Base-by-base conservation (phyloP, 345 rosid genomes). In the Cardiospermum halicacabum region DNA sequence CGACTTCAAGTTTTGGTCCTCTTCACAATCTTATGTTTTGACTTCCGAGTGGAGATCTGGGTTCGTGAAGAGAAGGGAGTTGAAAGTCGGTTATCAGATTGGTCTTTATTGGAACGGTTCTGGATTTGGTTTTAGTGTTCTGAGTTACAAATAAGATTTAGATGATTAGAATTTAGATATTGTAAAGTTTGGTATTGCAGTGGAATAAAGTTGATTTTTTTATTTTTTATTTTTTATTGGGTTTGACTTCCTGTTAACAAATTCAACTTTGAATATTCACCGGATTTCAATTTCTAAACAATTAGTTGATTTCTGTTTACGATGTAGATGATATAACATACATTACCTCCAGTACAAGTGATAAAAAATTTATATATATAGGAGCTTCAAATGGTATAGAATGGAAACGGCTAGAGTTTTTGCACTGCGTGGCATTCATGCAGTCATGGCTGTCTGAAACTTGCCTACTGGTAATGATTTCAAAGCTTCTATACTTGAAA, bases 381-480 rank as follows among this genome's bases (percentile, higher is more conserved):
- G 96, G 91, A 75, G 89, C 92, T 57, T 84, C 96, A 11, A 88
- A 89, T 62, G 96, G 96, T 51, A 84, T 64, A 91, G 91, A 2
- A 58, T 71, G 36, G 96, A 88, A 76, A 91, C 97, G 0, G 62
- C 84, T 0, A 82, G 96, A 15, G 95, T 90, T 58, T 90, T 90
- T 60, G 95, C 95, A 16, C 65, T 84, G 67, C 92, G 87, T 7
- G 97, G 90, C 62, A 92, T 81, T 34, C 81, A 82, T 49, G 88
- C 87, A 5, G 60, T 85, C 39, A 85, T 90, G 95, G 92, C 78
- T 0, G 89, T 84, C 11, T 81, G 88, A 71, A 87, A 84, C 65
- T 64, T 76, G 77, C 77, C 75, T 65, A 77, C 87, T 40, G 92
- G 84, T 53, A 75, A 69, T 65, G 71, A 75, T 66, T 78, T 79